Evolutionary conservation across 2,329 filamentous ascomycete genomes (phyloP).

Genomic region (Penicillium sp.): DNA sequence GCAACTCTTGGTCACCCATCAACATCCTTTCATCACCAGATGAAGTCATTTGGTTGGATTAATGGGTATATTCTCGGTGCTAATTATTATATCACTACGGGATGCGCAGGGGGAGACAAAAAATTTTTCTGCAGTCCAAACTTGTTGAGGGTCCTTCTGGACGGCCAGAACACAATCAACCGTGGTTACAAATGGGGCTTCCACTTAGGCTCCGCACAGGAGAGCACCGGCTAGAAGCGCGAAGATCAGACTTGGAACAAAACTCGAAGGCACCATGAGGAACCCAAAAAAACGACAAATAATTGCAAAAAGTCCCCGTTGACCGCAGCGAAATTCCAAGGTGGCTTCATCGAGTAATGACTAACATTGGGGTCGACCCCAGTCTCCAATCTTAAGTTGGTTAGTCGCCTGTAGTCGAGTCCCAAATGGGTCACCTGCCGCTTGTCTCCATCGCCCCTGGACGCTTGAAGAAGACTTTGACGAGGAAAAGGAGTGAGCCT

Average conservation of each 20-base stretch:
- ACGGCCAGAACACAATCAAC: constrained; percentile 15
- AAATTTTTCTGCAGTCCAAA: not conserved
- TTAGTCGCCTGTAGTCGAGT: constrained; percentile 8
- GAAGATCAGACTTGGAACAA: not conserved
- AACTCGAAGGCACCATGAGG: constrained; percentile 1
- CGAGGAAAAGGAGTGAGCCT: not conserved
- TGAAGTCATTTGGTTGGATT: not conserved
- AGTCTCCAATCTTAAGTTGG: not conserved
- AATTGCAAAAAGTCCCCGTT: constrained; percentile 4
- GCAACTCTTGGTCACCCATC: not conserved
- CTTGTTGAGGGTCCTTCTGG: not conserved
- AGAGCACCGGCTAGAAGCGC: not conserved
- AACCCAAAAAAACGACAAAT: constrained; percentile 3
- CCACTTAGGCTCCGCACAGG: not conserved
- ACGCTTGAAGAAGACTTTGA: not conserved
- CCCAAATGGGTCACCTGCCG: constrained; percentile 7
- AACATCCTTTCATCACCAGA: not conserved
- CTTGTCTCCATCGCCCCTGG: constrained; percentile 6
- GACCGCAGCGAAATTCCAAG: not conserved
- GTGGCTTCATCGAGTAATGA: not conserved
- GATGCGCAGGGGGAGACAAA: not conserved
- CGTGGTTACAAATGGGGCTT: constrained; percentile 13
- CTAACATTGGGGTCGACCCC: constrained; percentile 8
- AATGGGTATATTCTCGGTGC: too few species aligned
- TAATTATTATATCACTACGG: too few species aligned